A percentile compares a stretch with the other conserved stretches of the same genome.
phyloP scores from a whole-genome alignment of 495 filamentous ascomycete species.

The Neurospora tetrasperma region DNA sequence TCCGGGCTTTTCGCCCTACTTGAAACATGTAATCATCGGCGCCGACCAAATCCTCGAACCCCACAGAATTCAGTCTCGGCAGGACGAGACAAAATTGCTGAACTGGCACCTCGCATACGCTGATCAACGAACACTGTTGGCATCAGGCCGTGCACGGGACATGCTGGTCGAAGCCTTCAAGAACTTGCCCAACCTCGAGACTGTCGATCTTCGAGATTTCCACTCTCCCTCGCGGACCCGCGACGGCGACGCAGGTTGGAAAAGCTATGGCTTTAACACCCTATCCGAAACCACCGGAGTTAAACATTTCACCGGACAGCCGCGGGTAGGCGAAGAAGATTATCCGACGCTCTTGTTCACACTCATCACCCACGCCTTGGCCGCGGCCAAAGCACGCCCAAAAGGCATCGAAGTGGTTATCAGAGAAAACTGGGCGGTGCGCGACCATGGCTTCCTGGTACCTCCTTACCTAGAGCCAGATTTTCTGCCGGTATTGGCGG shows the following conservation, averaged over 20 bases:
- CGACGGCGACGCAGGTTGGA: constrained; percentile 21
- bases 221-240: constrained; percentile 22
- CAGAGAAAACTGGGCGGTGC: constrained; percentile 12
- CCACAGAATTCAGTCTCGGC: not conserved
- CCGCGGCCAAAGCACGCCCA: constrained; percentile 18
- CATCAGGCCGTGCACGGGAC: constrained; percentile 29
- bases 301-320: not conserved
- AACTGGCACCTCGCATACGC: constrained; percentile 2
- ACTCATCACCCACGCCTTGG: constrained; percentile 27
- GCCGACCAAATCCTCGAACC: constrained; percentile 19
- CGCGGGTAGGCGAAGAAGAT: not conserved
- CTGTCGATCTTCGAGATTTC: constrained; percentile 41
- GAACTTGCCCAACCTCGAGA: constrained; percentile 36
- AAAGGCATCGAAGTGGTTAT: constrained; percentile 30
- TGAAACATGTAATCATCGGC: constrained; percentile 41
- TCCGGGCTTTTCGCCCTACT: constrained; percentile 25
- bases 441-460: constrained; percentile 25
- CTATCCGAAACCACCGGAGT: constrained; percentile 8
- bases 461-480: constrained; percentile 18
- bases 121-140: constrained; percentile 24
- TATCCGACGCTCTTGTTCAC: constrained; percentile 17
- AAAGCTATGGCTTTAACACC: constrained; percentile 27
- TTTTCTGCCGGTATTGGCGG: constrained; percentile 19
- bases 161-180: constrained; percentile 41
- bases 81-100: not conserved